Base-by-base conservation (phyloP, 495 filamentous ascomycete species). In the Astrocystis sublimbata region DNA sequence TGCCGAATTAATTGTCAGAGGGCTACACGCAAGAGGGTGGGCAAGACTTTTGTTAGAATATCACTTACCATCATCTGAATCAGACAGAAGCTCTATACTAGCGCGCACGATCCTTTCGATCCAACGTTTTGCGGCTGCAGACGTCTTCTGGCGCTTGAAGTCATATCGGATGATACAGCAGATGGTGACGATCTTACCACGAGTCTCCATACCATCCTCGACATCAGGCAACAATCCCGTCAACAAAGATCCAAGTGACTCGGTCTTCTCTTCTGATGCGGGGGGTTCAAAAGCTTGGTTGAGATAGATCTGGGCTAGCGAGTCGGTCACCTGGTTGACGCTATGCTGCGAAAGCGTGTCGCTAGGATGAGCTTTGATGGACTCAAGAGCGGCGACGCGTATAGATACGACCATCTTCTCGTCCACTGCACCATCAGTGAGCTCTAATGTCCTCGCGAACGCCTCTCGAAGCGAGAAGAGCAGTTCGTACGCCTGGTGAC, bases 1-100 rank as follows among this genome's bases (percentile, higher is more conserved):
- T 59, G 30, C 3, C 19, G n/a, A 24, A 38, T 36, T 17, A 7
- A 23, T 59, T 28, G 50, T 42, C 13, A 33, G 38, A 21, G 31
- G 2, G 2, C 19, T 31, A 30, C 46, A 17, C 8, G 19, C 24
- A 23, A 26, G 9, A 7, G 13, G 19, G 13, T 7, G 35, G 38
- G 30, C 7, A 6, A 23, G 8, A 31, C n/a, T 2, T 19, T 28
- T 36, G 13, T 40, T 26, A 3, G 15, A 21, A 13, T 40, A 40
- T 36, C 56, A 13, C n/a, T n/a, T 4, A 59, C 56, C 56, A 8
- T 69, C 67, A 52, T 81, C 78, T 4, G 74, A 73, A 28, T 81
- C 78, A 0, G 75, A 77, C 2, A 81, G 71, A 24, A 81, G 69
- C 50, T 81, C 74, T 3, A 81, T 46, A 12, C 65, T 67, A 10